Base-by-base conservation (phyloP, 495 filamentous ascomycete species). In the Lasiosphaeria ovina region DNA sequence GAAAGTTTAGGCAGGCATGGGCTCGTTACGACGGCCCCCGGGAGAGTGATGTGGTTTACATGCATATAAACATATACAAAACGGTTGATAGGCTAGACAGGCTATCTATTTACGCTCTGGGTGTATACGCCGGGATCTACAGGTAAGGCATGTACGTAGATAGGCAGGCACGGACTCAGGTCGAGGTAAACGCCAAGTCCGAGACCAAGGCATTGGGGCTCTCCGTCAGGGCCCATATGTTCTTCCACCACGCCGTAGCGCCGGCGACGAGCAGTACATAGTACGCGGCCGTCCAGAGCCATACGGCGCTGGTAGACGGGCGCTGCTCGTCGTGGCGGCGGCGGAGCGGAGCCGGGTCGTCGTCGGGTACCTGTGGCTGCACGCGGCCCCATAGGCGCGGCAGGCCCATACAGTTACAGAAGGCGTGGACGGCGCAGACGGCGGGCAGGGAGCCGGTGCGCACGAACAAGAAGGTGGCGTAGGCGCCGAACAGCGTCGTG, bases 401-500 rank as follows among this genome's bases (percentile, higher is more conserved):
- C 60, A 97, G 68, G 3, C 94, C 93, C 80, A 89, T 86, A 81
- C 84, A 90, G 68, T 98, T 98, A 74, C 94, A 98, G 74, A 98
- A 96, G 9, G 84, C 82, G 69, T 98, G 94, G 9, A 87, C 87
- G 10, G 87, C 65, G 47, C 93, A 87, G 11, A 86, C 85, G 8
- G 89, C 87, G 49, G 82, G 75, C 40, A 96, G 66, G 24, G 87
- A 94, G 0, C 92, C 93, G 0, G 92, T 94, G 40, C 94, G 86
- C 6, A 98, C 69, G 64, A 89, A 97, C n/a, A 97, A 38, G 64
- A 98, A 98, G 3, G 89, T 89, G 0, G 91, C 93, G 75, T 79
- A 97, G 77, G 90, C 93, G 51, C 94, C 94, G 63, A 98, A 98
- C 32, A 98, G 69, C 16, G 91, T 91, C 4, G 94, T 98, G 69